Conservation (phyloP, 1,284 basidiomycete genomes). For the Sanghuangporus weigelae region DNA sequence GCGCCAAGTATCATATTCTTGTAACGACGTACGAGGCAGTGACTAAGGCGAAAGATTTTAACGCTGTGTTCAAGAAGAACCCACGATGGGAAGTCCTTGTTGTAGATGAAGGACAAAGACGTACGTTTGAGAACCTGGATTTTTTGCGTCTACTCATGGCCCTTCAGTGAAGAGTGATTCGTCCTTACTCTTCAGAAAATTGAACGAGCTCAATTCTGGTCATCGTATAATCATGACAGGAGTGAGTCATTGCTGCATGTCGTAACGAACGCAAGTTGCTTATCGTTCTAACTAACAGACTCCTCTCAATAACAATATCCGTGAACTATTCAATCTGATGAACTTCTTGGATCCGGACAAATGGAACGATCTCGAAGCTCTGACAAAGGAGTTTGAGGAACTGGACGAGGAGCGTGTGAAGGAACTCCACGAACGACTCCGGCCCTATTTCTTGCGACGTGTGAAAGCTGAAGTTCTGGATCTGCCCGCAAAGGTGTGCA, state of each 20-base stretch:
- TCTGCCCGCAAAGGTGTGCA: slow-evolving; percentile 80
- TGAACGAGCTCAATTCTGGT: slow-evolving; percentile 73
- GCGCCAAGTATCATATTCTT: slow-evolving; percentile 78
- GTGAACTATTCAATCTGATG: slow-evolving; percentile 93
- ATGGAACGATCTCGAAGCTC: slow-evolving; percentile 68
- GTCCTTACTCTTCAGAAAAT: slow-evolving; percentile 76
- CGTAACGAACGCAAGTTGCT: background rate
- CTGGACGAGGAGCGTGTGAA: slow-evolving; percentile 76
- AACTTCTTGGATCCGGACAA: slow-evolving; percentile 81
- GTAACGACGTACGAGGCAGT: slow-evolving; percentile 87
- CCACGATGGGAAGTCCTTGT: slow-evolving; percentile 91
- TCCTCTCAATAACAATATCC: slow-evolving; percentile 94
- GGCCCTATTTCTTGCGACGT: slow-evolving; percentile 90
- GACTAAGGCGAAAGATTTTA: slow-evolving; percentile 61
- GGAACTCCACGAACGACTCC: slow-evolving; percentile 71
- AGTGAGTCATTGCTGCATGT: slow-evolving; percentile 32
- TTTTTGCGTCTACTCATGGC: slow-evolving; percentile 13
- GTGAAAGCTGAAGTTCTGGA: slow-evolving; percentile 91
- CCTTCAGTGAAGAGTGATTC: slow-evolving; percentile 72
- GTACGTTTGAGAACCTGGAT: slow-evolving; percentile 41
- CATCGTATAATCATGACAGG: slow-evolving; percentile 93
- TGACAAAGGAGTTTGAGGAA: slow-evolving; percentile 69
- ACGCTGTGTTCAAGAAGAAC: slow-evolving; percentile 68
- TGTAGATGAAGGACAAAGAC: slow-evolving; percentile 89
- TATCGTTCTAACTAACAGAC: slow-evolving; percentile 47